Evolutionary conservation across 2,329 filamentous ascomycete species (phyloP).

Genomic region (Monosporascus sp.): DNA sequence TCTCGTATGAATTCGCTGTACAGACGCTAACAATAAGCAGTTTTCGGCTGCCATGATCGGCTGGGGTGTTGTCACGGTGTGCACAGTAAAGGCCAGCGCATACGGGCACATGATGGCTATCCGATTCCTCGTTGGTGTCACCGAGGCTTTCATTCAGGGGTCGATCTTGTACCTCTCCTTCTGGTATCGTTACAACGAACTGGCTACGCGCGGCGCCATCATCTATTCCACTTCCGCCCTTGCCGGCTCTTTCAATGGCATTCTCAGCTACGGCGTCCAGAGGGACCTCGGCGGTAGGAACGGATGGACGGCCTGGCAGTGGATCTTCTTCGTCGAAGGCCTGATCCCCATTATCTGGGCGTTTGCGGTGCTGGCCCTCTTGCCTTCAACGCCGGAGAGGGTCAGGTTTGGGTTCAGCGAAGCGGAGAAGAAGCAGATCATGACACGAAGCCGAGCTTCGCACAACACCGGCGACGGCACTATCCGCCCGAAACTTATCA

Average conservation of each 20-base stretch:
- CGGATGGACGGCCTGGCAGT: slow-evolving; percentile 19
- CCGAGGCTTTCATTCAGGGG: slow-evolving; percentile 20
- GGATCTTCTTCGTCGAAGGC: slow-evolving; percentile 21
- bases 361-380: slow-evolving; percentile 12
- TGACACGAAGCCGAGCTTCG: slow-evolving; percentile 10
- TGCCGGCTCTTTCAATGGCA: slow-evolving; percentile 20
- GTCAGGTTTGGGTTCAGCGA: slow-evolving; percentile 15
- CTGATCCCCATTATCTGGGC: slow-evolving; percentile 15
- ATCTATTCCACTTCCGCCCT: slow-evolving; percentile 16
- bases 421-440: slow-evolving; percentile 14
- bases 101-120: slow-evolving; percentile 10
- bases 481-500: slow-evolving; percentile 10
- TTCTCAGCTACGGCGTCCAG: slow-evolving; percentile 17
- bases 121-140: slow-evolving; percentile 16
- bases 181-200: slow-evolving; percentile 20
- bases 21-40: slow-evolving; percentile 1
- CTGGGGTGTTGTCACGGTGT: slow-evolving; percentile 19
- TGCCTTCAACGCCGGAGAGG: slow-evolving; percentile 13
- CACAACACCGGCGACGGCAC: slow-evolving; percentile 16
- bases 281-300: slow-evolving; percentile 15
- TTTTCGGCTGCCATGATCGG: slow-evolving; percentile 7
- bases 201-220: slow-evolving; percentile 19
- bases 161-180: slow-evolving; percentile 21
- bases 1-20: not conserved
- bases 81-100: slow-evolving; percentile 13